Evolutionary conservation across 1,284 basidiomycete genomes (phyloP), one percentile per base, ranked within the genome.

Genomic region (Ustilago esculenta): DNA sequence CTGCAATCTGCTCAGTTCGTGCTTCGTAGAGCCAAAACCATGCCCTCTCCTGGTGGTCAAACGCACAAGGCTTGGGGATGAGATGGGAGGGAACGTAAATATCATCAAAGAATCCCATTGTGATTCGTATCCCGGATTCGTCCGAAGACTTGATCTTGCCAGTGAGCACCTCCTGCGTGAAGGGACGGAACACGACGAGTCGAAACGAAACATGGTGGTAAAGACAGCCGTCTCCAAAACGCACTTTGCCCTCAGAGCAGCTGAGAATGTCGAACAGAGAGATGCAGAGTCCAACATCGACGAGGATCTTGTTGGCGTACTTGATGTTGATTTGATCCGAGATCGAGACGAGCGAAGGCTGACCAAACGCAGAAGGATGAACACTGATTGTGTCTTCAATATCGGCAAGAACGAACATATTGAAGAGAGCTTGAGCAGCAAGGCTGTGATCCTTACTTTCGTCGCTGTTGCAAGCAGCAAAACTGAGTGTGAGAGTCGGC

Each of bases 121-220:
- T 89, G 29, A 97, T 92, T 10, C 64, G 51, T 18, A 66, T 95
- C 74, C 29, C 57, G 84, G 90, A 51, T 73, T 94, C 94, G 82
- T 83, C 91, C 85, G 73, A 75, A 0, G 70, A 73, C 75, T 91
- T 89, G 15, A 97, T 91, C 82, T 89, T 92, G 23, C 91, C 94
- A 1, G 94, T 84, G 18, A 98, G 86, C 1, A 97, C 90, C 82
- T 98, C 94, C 2, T 92, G 91, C 0, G 88, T 84, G 79, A 96
- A 96, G 0, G 95, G 95, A 67, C 93, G 86, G 81, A 97, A 98
- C 4, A 98, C 88, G 39, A 94, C 88, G 77, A 98, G 83, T 39
- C 94, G 86, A 81, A 97, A 96, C 3, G 90, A 87, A n/a, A 91
- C 94, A 85, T 92, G 92, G 82, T 98, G 94, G 89, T 92, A 98